Evolutionary conservation across 768 basidiomycete species (phyloP).

Genomic region (Clathrus columnatus): DNA sequence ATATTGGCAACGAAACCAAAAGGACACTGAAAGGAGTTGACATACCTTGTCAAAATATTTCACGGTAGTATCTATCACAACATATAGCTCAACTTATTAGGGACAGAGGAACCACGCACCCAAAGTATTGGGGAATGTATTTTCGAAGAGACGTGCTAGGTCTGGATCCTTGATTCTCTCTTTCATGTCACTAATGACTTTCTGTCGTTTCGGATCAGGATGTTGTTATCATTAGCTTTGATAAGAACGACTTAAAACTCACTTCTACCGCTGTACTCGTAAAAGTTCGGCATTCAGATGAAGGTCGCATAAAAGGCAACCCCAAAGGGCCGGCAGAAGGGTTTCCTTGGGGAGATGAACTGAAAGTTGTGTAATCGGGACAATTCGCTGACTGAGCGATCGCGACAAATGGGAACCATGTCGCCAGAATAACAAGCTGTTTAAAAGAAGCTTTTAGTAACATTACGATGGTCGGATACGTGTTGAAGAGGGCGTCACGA

Average conservation of each 20-base stretch:
- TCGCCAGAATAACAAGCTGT: not conserved
- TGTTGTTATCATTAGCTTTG: not conserved
- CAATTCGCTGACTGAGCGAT: slow-evolving; percentile 29
- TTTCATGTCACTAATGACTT: slow-evolving; percentile 70
- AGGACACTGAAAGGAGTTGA: not conserved
- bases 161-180: slow-evolving; percentile 65
- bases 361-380: slow-evolving; percentile 49
- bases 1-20: not conserved
- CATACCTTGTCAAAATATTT: slow-evolving; percentile 59
- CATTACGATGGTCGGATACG: not conserved
- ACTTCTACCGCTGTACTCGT: slow-evolving; percentile 71
- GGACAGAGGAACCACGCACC: slow-evolving; percentile 30
- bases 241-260: not conserved
- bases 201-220: slow-evolving; percentile 27
- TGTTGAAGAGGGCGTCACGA: not conserved
- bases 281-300: slow-evolving; percentile 63
- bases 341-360: slow-evolving; percentile 50
- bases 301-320: slow-evolving; percentile 67
- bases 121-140: slow-evolving; percentile 75
- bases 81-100: not conserved
- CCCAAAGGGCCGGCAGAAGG: slow-evolving; percentile 51
- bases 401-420: slow-evolving; percentile 13
- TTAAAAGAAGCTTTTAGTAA: not conserved
- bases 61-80: slow-evolving; percentile 61
- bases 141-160: slow-evolving; percentile 69